Conservation (phyloP, 306 rosid species). For the Phaseolus lunatus region DNA sequence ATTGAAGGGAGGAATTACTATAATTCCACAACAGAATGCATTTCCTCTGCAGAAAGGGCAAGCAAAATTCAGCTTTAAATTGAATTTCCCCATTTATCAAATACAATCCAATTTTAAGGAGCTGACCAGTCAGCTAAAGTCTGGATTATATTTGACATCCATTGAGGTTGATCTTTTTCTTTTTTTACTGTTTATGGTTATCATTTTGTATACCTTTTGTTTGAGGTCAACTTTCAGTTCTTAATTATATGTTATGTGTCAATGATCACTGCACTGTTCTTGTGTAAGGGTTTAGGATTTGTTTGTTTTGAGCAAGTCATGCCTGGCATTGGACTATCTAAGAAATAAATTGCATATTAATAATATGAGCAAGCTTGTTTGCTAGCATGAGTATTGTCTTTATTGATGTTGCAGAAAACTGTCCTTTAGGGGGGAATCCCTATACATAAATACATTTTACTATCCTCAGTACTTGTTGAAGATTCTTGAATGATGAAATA, state of each 20-base stretch:
- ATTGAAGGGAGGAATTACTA: conserved; percentile 83
- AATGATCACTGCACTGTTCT: conserved; percentile 10
- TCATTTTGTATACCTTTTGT: background rate
- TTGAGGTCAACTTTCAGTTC: conserved; percentile 34
- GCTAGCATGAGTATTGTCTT: conserved; percentile 1
- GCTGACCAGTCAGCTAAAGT: conserved; percentile 71
- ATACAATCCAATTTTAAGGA: conserved; percentile 66
- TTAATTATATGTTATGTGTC: conserved; percentile 35
- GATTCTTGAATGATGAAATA: conserved; percentile 35
- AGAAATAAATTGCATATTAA: conserved; percentile 1
- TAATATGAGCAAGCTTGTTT: conserved; percentile 32
- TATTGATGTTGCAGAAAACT: conserved; percentile 14
- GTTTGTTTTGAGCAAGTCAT: conserved; percentile 10
- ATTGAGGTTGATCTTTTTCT: conserved; percentile 68
- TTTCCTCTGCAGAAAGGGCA: conserved; percentile 82
- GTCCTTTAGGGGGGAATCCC: conserved; percentile 21
- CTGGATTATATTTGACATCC: conserved; percentile 70
- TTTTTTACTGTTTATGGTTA: conserved; percentile 14
- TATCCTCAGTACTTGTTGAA: conserved; percentile 2
- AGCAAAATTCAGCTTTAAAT: conserved; percentile 69
- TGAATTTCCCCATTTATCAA: conserved; percentile 80
- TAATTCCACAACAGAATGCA: conserved; percentile 71
- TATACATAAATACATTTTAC: conserved; percentile 23
- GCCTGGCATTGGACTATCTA: conserved; percentile 31
- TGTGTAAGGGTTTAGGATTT: conserved; percentile 23